Percentiles rank a stretch among this genome's conserved stretches.
Conservation (phyloP, 495 filamentous ascomycete species). For the Aeminium ludgeri region DNA sequence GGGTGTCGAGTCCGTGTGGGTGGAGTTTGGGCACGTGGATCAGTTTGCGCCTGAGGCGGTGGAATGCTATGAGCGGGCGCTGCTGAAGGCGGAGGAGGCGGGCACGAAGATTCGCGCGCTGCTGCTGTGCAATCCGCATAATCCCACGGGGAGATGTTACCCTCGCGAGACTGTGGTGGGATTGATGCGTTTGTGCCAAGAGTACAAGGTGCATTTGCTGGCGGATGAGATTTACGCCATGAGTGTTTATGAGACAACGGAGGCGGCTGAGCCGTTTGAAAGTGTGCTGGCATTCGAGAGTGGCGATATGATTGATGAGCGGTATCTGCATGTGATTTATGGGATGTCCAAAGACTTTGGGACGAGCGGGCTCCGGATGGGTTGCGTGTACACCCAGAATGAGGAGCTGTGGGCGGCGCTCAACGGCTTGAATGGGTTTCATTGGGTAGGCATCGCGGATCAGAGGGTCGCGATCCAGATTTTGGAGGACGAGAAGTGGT, state of each 20-base stretch:
- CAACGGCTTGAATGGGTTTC: slow-evolving; percentile 27
- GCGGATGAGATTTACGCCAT: slow-evolving; percentile 20
- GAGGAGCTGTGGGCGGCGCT: slow-evolving; percentile 25
- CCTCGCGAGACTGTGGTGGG: not conserved
- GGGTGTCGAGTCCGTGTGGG: slow-evolving; percentile 10
- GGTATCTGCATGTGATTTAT: slow-evolving; percentile 40
- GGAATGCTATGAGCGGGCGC: slow-evolving; percentile 10
- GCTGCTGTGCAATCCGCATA: slow-evolving; percentile 12
- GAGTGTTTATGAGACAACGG: slow-evolving; percentile 32
- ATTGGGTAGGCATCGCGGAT: slow-evolving; percentile 29
- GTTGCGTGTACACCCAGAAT: slow-evolving; percentile 37
- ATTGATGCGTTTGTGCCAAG: slow-evolving; percentile 9
- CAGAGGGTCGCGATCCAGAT: slow-evolving; percentile 31
- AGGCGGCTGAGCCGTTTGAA: slow-evolving; percentile 29
- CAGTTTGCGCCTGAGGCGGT: slow-evolving; percentile 7
- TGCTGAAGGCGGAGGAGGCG: slow-evolving; percentile 3
- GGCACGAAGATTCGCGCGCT: slow-evolving; percentile 10
- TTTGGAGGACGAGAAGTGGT: slow-evolving; percentile 32
- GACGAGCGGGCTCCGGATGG: slow-evolving; percentile 38
- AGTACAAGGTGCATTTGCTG: slow-evolving; percentile 7
- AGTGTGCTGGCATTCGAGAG: slow-evolving; percentile 36
- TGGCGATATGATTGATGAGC: slow-evolving; percentile 32
- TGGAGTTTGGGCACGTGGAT: slow-evolving; percentile 10
- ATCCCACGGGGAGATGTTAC: slow-evolving; percentile 11
- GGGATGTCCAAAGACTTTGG: slow-evolving; percentile 47